phyloP scores from a whole-genome alignment of 148 eudicot genomes.

The Linanthus parryae region DNA sequence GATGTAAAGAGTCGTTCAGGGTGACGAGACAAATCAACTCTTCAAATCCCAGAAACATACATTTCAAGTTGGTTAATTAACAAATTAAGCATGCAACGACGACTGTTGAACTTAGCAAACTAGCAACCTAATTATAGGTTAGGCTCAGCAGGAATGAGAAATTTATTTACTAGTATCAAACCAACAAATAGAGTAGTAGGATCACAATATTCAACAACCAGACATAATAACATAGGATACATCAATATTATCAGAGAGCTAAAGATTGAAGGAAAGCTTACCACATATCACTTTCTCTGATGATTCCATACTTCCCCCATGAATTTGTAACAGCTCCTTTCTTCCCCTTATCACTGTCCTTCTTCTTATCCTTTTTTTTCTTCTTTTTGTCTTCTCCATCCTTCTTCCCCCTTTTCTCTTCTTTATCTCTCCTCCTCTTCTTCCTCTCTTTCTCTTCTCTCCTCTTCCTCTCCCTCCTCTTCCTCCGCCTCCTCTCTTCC shows the following conservation, averaged over 20 bases:
- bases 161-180: too few species aligned
- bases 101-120: too few species aligned
- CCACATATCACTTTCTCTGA: slow-evolving; percentile 96
- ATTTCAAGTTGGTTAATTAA: too few species aligned
- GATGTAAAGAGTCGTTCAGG: too few species aligned
- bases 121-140: too few species aligned
- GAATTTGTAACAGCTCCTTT: slow-evolving; percentile 69
- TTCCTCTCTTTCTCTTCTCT: slow-evolving; percentile 16
- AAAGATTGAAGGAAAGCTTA: slow-evolving; percentile 18
- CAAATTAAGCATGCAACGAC: too few species aligned
- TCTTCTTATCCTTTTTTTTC: slow-evolving; percentile 33
- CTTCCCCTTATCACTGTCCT: slow-evolving; percentile 52
- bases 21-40: too few species aligned
- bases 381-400: slow-evolving; percentile 20
- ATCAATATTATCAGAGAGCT: slow-evolving; percentile 2
- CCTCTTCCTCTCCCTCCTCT: slow-evolving; percentile 16
- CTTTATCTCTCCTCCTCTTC: slow-evolving; percentile 9
- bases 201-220: too few species aligned
- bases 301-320: slow-evolving; percentile 90
- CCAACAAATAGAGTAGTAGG: too few species aligned
- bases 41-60: too few species aligned
- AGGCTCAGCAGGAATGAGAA: too few species aligned
- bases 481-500: slow-evolving; percentile 29
- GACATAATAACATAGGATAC: too few species aligned
- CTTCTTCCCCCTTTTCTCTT: slow-evolving; percentile 21